Conservation (phyloP, 768 basidiomycete genomes). For the Podaxis rugospora region DNA sequence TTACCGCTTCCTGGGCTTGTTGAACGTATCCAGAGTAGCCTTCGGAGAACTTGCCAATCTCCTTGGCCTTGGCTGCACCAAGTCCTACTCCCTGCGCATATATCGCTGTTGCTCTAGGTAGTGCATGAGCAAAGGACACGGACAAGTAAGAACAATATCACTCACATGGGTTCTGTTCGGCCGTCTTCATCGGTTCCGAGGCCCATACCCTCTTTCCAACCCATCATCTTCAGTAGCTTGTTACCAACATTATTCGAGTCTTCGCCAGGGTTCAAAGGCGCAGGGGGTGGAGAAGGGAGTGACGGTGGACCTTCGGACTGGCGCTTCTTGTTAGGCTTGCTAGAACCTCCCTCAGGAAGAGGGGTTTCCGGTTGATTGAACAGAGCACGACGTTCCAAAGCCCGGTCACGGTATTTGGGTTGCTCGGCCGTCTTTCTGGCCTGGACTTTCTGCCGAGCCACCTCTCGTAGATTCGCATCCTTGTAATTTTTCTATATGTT, state of each 20-base stretch:
- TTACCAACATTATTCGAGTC: conserved; percentile 89
- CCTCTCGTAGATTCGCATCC: conserved; percentile 65
- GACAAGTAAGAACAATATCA: conserved; percentile 13
- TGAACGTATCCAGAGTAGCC: conserved; percentile 68
- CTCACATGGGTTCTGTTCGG: conserved; percentile 83
- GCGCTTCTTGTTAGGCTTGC: conserved; percentile 29
- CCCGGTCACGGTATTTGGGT: conserved; percentile 93
- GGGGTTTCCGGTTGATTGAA: conserved; percentile 93
- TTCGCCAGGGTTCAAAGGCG: conserved; percentile 60
- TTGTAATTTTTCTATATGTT: conserved; percentile 75
- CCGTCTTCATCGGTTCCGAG: conserved; percentile 82
- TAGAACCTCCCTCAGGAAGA: conserved; percentile 42
- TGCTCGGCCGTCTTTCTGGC: conserved; percentile 42
- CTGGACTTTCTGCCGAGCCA: conserved; percentile 66
- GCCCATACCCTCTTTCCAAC: conserved; percentile 90
- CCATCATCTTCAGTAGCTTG: conserved; percentile 95
- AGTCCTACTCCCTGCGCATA: conserved; percentile 87
- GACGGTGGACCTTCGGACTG: conserved; percentile 54
- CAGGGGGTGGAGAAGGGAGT: conserved; percentile 59
- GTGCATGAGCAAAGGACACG: conserved; percentile 4
- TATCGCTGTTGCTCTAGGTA: conserved; percentile 68
- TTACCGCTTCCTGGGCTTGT: conserved; percentile 69
- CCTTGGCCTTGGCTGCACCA: conserved; percentile 90
- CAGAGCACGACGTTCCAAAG: conserved; percentile 83
- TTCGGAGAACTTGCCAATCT: conserved; percentile 67